Base-by-base conservation (phyloP, 192 early-diverging fungal genomes). In the Umbelopsis sp. region DNA sequence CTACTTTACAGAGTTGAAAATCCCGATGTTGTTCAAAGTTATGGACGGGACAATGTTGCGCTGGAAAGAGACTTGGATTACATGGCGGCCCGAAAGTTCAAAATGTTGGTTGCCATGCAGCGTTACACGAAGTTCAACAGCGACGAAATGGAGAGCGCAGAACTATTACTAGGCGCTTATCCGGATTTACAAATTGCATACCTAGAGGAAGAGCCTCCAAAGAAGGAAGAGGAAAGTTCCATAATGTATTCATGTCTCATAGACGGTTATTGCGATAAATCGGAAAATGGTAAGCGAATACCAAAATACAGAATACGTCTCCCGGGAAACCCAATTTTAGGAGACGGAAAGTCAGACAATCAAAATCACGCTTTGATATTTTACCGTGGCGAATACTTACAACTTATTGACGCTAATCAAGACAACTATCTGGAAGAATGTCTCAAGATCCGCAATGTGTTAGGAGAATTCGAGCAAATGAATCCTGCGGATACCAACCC, bases 381-480 rank as follows among this genome's bases (percentile, higher is more conserved):
- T 65, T 87, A 88, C 45, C 93, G 94, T 45, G 94, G 94, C 43
- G 94, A 96, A 83, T 94, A 93, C 56, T 34, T 96, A 43, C 92
- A 96, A 76, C 78, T 94, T 11, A 87, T 96, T 31, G 94, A 96
- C 70, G 94, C 94, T 21, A 96, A 96, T 71, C 93, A 95, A 84
- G 94, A 96, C 76, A 93, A 96, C 77, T 96, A 95, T 73, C 83
- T 96, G n/a, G 94, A 96, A 68, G 93, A 95, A 82, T 89, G 90
- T 47, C 81, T 96, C 74, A 96, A 96, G 80, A 92, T 96, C 69
- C 85, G 93, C 25, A 93, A 92, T 76, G 87, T 95, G 7, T 83
- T 96, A 5, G 90, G 90, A 25, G 93, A 96, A 80, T 95, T 96
- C 84, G 94, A 94, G 71, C 84, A 89, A 69, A 87, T 88, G 78